Evolutionary conservation across 1,284 basidiomycete genomes (phyloP), one percentile per base, ranked within the genome.

Genomic region (Ceratobasidium sp.): DNA sequence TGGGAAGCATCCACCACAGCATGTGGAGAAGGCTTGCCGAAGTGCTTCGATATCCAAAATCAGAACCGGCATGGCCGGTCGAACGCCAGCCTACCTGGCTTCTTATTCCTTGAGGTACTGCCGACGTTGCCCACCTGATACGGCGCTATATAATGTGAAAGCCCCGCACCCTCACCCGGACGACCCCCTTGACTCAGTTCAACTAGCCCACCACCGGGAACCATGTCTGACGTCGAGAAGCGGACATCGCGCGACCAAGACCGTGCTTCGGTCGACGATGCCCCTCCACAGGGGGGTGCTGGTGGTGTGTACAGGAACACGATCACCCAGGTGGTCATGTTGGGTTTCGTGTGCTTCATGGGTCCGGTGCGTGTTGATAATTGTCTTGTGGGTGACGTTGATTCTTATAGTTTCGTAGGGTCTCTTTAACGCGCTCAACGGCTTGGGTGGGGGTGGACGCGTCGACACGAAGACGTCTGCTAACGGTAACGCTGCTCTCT

Each of bases 341-440:
- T 92, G 71, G 90, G 89, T 34, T 85, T 92, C 75, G 88, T 91
- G 41, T 91, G 90, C 79, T 86, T 86, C 81, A 84, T 90, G 87
- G 88, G 89, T 56, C 77, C 78, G 48, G 78, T 79, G 29, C 53
- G 77, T 74, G 11, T 13, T 13, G 6, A 46, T n/a, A 8, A 24
- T 19, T 39, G 16, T 34, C 29, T 3, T 27, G 62, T 3, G n/a
- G n/a, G n/a, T 11, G 7, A 19, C 68, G 41, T 49, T 49, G 13
- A 31, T 41, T 31, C 8, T 37, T 39, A 27, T n/a, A 27, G 19
- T 46, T 66, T 37, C n/a, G 56, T 41, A 77, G 75, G 77, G 76
- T 81, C 80, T 81, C 79, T 84, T 83, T 81, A 88, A 88, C 76
- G 72, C 75, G 1, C 75, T 77, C 54, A 77, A 77, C 61, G 79